Conservation (phyloP, 768 basidiomycete species). For the Strobilomyces confusus region DNA sequence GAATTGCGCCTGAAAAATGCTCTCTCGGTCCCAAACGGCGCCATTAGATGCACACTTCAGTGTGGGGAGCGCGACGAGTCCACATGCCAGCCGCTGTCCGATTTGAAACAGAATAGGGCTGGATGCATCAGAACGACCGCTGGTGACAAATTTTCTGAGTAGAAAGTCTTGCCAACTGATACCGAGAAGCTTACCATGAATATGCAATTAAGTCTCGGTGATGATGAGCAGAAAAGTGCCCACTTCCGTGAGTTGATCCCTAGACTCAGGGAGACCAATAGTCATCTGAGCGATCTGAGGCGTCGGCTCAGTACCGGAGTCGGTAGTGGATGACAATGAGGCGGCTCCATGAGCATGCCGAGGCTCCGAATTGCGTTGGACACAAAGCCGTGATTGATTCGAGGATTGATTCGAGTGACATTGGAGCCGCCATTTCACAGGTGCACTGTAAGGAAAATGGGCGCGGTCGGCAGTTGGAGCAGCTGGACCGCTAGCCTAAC, state of each 20-base stretch:
- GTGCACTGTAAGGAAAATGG: background rate
- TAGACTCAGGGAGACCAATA: background rate
- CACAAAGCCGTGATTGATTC: background rate
- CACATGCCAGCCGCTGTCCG: background rate
- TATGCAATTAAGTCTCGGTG: background rate
- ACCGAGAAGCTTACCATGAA: background rate
- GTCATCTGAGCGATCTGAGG: background rate
- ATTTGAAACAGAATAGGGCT: background rate
- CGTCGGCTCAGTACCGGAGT: background rate
- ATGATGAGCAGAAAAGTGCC: background rate
- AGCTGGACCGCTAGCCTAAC: background rate
- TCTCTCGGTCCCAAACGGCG: background rate
- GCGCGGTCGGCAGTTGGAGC: background rate
- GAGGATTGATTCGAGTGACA: background rate
- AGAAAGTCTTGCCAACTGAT: background rate
- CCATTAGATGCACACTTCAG: background rate
- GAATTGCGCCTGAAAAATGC: background rate
- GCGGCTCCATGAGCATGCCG: background rate
- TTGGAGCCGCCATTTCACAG: background rate
- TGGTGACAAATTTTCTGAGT: background rate
- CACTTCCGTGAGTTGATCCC: background rate
- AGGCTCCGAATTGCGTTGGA: background rate
- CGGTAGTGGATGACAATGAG: conserved; percentile 1
- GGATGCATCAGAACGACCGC: background rate
- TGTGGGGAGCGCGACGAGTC: background rate